Conservation (phyloP, 2,329 filamentous ascomycete genomes). For the Ceratocystis smalleyi region DNA sequence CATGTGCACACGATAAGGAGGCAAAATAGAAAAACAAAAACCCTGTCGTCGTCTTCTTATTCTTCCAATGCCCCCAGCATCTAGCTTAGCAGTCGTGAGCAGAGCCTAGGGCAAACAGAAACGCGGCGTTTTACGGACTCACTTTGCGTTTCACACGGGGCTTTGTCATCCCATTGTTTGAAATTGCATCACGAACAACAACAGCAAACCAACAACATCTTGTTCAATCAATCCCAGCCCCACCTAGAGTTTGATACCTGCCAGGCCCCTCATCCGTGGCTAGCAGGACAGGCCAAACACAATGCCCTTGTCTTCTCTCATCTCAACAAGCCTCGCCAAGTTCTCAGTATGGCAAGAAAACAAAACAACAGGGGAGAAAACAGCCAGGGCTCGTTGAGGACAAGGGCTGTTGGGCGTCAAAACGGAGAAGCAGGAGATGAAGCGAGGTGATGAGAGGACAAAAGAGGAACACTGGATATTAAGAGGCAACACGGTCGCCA, state of each 20-base stretch:
- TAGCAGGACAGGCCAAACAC: not conserved
- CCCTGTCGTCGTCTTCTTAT: no score
- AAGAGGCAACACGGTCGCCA: not conserved
- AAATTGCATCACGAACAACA: not conserved
- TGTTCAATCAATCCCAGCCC: not conserved
- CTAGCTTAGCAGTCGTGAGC: not conserved
- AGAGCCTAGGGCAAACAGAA: not conserved
- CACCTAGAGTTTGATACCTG: not conserved
- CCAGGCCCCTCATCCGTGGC: not conserved
- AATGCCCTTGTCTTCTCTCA: constrained; percentile 1
- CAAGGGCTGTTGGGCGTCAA: not conserved
- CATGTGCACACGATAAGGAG: no score
- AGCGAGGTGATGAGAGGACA: not conserved
- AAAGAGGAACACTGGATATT: not conserved
- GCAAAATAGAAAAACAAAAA: no score
- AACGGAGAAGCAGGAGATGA: not conserved
- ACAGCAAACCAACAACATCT: not conserved
- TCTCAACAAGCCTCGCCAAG: not conserved
- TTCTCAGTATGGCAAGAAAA: not conserved
- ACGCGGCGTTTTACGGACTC: not conserved
- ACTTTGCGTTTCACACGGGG: not conserved
- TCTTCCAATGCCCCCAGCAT: not conserved
- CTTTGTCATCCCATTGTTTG: not conserved
- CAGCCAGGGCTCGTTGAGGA: not conserved
- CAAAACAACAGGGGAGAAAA: not conserved